Evolutionary conservation across 192 early-diverging fungal genomes (phyloP), one percentile per base, ranked within the genome.

Genomic region (Coemansia sp.): DNA sequence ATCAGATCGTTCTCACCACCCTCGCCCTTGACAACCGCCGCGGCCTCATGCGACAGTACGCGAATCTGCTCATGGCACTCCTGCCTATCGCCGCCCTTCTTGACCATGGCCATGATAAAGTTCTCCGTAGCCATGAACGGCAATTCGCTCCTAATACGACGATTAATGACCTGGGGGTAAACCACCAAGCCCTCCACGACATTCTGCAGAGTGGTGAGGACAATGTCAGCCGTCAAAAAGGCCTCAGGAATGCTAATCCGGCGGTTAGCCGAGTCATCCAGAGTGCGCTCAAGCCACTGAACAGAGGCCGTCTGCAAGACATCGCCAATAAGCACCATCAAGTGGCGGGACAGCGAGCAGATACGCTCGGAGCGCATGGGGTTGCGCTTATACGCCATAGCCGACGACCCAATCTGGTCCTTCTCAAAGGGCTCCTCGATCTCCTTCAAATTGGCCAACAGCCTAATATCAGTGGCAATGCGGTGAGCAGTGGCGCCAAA

Each of bases 61-160:
- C 96, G 90, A 73, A 99, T 96, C 76, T 96, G 86, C 75, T 99
- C 96, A 78, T 99, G 97, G 69, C 94, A 97, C 57, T 88, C 89
- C 76, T 99, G 95, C 45, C 95, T 84, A 78, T 99, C 95, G 31
- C 93, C 97, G 39, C 93, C 95, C 74, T 89, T 91, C 85, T 94
- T 94, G 41, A 97, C 95, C 89, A 97, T 94, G 36, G 92, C 95
- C 95, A 99, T 99, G 81, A 99, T 99, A 56, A 99, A 86, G 83
- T 99, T 99, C 79, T 99, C 97, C 21, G 97, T 99, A n/a, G 97
- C 97, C 97, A 97, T 99, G 79, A 99, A 99, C 50, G 97, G 97
- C 41, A 99, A 83, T 77, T 99, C 97, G 79, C 95, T 93, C 60
- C 77, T 63, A 79, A 99, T 97, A 34, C 94, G 88, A 38, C 92